A percentile compares a stretch with the other conserved stretches of the same genome.
These are phyloP conservation scores for Aspergillus awamori DNA, from an alignment of 2,329 filamentous ascomycete genomes.

Conservation along the genomic window DNA sequence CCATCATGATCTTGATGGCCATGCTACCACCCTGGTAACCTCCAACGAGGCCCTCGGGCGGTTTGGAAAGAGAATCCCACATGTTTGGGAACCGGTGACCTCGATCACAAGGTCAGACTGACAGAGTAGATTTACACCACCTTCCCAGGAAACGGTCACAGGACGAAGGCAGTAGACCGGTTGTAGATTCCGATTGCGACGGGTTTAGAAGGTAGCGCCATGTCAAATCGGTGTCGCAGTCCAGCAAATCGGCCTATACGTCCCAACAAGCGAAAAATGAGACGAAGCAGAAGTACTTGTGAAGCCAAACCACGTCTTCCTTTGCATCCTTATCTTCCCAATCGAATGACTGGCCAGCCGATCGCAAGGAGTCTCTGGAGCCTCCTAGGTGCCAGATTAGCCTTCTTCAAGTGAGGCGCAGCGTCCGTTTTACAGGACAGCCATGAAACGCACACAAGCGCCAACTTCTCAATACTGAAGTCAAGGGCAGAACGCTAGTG, in stretches of 20 bases:
- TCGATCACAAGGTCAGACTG: not conserved
- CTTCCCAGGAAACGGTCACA: too few relatives aligned
- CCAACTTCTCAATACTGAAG: not conserved
- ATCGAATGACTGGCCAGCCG: not conserved
- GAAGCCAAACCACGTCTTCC: not conserved
- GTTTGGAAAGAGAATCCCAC: constrained; percentile 20
- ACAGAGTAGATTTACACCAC: not conserved
- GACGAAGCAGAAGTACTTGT: not conserved
- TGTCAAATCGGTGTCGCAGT: not conserved
- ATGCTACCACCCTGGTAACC: constrained; percentile 29
- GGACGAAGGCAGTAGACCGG: not conserved
- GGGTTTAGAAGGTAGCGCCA: not conserved
- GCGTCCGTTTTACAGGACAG: not conserved
- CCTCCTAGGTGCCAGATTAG: not conserved
- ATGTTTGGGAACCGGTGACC: constrained; percentile 7
- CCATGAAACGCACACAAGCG: not conserved
- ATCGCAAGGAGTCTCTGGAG: not conserved
- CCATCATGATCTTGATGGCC: constrained; percentile 33
- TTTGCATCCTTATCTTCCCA: constrained; percentile 6
- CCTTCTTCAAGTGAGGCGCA: not conserved
- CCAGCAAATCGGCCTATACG: not conserved
- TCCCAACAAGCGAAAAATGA: not conserved
- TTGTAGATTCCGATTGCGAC: not conserved
- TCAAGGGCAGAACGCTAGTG: not conserved
- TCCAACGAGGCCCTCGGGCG: constrained; percentile 34